These are phyloP conservation scores for Zoysia matrella DNA, from an alignment of 202 grass and related monocot species.

Conservation along the genomic window DNA sequence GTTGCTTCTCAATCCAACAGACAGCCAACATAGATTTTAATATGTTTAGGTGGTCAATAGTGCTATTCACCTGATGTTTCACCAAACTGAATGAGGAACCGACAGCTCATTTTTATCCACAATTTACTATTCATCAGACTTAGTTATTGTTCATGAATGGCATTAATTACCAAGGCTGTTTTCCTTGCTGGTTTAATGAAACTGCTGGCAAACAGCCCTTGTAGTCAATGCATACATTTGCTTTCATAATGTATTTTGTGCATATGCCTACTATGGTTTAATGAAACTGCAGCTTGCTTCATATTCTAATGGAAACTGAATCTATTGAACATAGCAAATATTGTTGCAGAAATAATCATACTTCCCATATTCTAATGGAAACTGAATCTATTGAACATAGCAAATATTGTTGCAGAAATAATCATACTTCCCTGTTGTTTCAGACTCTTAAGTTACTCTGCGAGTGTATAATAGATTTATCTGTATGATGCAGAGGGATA, in stretches of 20 bases:
- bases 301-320: not conserved
- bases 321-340: not conserved
- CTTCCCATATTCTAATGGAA: not conserved
- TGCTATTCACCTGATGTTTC: no score
- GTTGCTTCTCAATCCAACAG: not conserved
- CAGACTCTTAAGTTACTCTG: not conserved
- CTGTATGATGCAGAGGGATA: conserved; percentile 72
- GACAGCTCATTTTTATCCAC: no score
- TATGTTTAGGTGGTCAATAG: not conserved
- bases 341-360: conserved; percentile 28
- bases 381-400: not conserved
- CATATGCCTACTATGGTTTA: no score
- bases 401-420: conserved; percentile 23
- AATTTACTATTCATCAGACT: no score
- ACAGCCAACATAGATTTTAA: not conserved
- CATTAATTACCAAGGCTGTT: no score
- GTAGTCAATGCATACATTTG: not conserved
- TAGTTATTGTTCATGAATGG: no score
- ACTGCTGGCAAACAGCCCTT: no score
- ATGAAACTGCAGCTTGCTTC: not conserved
- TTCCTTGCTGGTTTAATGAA: no score
- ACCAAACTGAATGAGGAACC: no score
- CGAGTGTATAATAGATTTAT: conserved; percentile 36
- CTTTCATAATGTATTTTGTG: conserved; percentile 10
- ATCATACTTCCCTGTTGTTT: conserved; percentile 14